Base-by-base conservation (phyloP, 768 basidiomycete species). In the Kwoniella botswanensis region DNA sequence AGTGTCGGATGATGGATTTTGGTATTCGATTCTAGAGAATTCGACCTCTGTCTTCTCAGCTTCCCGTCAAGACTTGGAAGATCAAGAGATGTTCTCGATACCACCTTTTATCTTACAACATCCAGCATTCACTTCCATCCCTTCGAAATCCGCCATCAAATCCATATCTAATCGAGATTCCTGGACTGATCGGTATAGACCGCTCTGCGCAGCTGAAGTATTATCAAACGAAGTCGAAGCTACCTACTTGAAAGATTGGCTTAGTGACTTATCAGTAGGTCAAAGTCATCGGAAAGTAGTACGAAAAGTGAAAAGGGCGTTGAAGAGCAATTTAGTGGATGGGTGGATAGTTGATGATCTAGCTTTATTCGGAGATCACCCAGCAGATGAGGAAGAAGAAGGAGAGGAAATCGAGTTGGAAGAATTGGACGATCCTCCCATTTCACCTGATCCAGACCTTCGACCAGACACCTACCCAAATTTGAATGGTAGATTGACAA, bases 401-500 rank as follows among this genome's bases (percentile, higher is more conserved):
- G 73, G 71, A 35, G 74, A 72, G n/a, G 52, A 63, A 42, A 18
- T 60, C 2, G 73, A 71, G 29, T 61, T 75, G 11, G 71, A 69
- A 15, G 67, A 76, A 24, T 62, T 75, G 44, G 71, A 74, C 21
- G 70, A 71, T n/a, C 72, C 75, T 21, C 21, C 21, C 46, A 43
- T 63, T 35, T 61, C 26, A 26, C 63, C 62, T 42, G 54, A 68
- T 17, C 63, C 73, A 5, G 72, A 71, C n/a, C 63, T 55, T 15
- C 67, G 76, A 22, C 68, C 76, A 4, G 24, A 43, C 4, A 10
- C 35, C 13, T 78, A 75, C 60, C 79, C 80, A 17, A 26, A 71
- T 2, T 63, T 83, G 6, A 53, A 52, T 0, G 24, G 56, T 1
- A 74, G 86, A 59, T 86, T 98, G 43, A 90, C 90, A 59, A 98